Evolutionary conservation across 2,329 filamentous ascomycete species (phyloP).

Genomic region (Colletotrichum orchidophilum): DNA sequence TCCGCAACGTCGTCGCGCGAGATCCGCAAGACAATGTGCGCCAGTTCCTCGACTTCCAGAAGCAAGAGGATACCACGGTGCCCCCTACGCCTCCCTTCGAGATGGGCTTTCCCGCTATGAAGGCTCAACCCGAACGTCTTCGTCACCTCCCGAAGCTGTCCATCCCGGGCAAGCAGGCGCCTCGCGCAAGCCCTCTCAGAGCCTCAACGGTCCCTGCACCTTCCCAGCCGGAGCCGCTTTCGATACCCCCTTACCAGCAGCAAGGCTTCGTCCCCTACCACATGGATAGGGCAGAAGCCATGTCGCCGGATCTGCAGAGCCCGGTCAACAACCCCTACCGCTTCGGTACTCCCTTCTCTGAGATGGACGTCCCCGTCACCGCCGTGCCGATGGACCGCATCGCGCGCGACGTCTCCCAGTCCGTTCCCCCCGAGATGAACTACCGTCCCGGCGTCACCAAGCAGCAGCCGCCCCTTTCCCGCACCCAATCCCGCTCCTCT

Average conservation of each 20-base stretch:
- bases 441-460: slow-evolving; percentile 62
- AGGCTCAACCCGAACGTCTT: slow-evolving; percentile 63
- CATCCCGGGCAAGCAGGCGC: slow-evolving; percentile 57
- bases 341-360: slow-evolving; percentile 87
- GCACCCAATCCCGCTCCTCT: slow-evolving; percentile 65
- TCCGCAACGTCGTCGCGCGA: slow-evolving; percentile 74
- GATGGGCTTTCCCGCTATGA: slow-evolving; percentile 58
- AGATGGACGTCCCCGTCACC: slow-evolving; percentile 88
- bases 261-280: slow-evolving; percentile 57
- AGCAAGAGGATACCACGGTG: slow-evolving; percentile 66
- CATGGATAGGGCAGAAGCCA: slow-evolving; percentile 61
- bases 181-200: slow-evolving; percentile 40
- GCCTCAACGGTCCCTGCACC: slow-evolving; percentile 42
- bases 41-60: slow-evolving; percentile 90
- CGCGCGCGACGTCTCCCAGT: slow-evolving; percentile 83
- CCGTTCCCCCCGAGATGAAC: slow-evolving; percentile 92
- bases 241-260: slow-evolving; percentile 34
- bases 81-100: slow-evolving; percentile 77
- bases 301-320: slow-evolving; percentile 67
- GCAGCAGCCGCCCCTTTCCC: slow-evolving; percentile 46
- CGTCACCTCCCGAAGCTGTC: slow-evolving; percentile 69
- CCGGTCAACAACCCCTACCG: slow-evolving; percentile 70
- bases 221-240: slow-evolving; percentile 38
- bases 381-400: slow-evolving; percentile 76
- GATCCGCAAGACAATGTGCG: slow-evolving; percentile 94